Base-by-base conservation (phyloP, 805 yeast species). In the Millerozyma acaciae region DNA sequence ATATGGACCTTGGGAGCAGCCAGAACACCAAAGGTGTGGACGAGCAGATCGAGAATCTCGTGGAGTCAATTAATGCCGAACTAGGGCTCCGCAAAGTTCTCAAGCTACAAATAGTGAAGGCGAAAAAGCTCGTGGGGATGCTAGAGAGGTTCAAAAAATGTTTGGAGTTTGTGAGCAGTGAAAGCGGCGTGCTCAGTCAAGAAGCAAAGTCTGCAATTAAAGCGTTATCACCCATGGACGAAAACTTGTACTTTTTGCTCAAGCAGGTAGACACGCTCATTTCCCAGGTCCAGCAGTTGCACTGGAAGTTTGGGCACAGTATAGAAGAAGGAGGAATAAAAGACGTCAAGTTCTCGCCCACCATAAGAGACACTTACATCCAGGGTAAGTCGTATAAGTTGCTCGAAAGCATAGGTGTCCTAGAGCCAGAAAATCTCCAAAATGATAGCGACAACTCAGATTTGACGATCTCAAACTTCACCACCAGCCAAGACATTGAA, bases 211-310 rank as follows among this genome's bases (percentile, higher is more conserved):
- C 37, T 13, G 53, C 59, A 2, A 39, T 68, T 20, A 57, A 55
- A 29, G 44, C 61, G 6, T 47, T 73, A 16, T 55, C 66, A 9
- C 78, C 78, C 3, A 40, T 74, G 12, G 67, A 67, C 34, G 78
- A 74, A 35, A 66, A 70, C 5, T 45, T 74, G 8, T 60, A 62
- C 43, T 74, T 68, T 39, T 41, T 74, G 22, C 43, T 71, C 6
- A 54, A 58, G 14, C 75, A 73, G 42, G 68, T 66, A 6, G 57
- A 61, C 21, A 65, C 51, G n/a, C 53, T 65, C 37, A 49, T 63
- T 5, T 41, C 33, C 5, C 60, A 61, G 33, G 49, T 57, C 1
- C 50, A 45, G n/a, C 38, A 33, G 9, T 43, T 66, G 8, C 48
- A 53, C 25, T 33, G 33, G 19, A 54, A 54, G 51, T 33, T 63